Evolutionary conservation across 495 filamentous ascomycete genomes (phyloP).

Genomic region (Lophiostoma macrostomum): DNA sequence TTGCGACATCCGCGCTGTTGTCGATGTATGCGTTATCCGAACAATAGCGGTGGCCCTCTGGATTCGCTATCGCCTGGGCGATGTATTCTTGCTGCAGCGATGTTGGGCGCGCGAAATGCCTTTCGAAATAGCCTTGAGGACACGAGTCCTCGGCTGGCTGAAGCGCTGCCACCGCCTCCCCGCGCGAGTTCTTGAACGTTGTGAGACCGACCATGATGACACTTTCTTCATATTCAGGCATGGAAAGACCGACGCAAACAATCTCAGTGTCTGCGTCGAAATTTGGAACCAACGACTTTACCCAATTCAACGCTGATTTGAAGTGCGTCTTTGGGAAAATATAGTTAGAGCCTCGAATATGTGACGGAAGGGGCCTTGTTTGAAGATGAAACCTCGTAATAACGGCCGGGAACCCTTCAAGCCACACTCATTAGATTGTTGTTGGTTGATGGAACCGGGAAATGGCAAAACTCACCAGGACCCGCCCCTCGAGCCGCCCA

Average conservation of each 20-base stretch:
- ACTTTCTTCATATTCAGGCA: constrained; percentile 39
- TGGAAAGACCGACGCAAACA: constrained; percentile 33
- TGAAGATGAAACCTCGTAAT: constrained; percentile 49
- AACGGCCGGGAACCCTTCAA: constrained; percentile 48
- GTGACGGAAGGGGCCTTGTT: constrained; percentile 25
- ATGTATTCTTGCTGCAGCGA: constrained; percentile 43
- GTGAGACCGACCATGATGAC: constrained; percentile 45
- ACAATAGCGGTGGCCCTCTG: no score
- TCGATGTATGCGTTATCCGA: no score
- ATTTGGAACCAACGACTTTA: not conserved
- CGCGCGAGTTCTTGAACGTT: constrained; percentile 42
- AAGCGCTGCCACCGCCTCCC: constrained; percentile 41
- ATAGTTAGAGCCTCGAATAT: not conserved
- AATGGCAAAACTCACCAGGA: no score
- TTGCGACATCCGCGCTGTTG: no score
- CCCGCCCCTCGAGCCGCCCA: no score
- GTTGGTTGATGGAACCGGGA: no score
- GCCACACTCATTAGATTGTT: no score
- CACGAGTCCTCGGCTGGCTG: constrained; percentile 38
- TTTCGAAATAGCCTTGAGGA: not conserved
- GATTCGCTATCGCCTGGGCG: constrained; percentile 39
- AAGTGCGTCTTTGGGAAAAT: not conserved
- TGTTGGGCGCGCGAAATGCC: not conserved
- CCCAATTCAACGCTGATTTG: not conserved
- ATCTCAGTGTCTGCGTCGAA: not conserved